Base-by-base conservation (phyloP, 768 basidiomycete species). In the Imleria badia region DNA sequence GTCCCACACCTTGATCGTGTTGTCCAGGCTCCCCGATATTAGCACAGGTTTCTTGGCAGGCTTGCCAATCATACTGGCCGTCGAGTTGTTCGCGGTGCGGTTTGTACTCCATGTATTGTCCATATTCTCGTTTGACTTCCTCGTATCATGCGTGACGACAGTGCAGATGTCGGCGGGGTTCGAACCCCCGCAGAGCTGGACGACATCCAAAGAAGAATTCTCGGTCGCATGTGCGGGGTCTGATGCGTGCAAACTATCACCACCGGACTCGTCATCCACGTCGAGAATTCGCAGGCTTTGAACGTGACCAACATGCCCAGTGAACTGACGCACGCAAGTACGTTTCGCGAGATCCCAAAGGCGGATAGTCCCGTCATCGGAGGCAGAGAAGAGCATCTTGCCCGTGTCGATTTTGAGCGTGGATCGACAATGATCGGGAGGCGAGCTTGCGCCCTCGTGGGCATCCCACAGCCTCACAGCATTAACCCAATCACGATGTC, bases 401-500 rank as follows among this genome's bases (percentile, higher is more conserved):
- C 94, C 92, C 15, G 84, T 79, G 52, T 87, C 81, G 54, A 91
- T 87, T 47, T 81, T 76, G 41, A 79, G 79, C 17, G 73, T 70
- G 51, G 66, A 73, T 61, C 40, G 72, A 69, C 51, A 63, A 20
- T 55, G 51, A 54, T 59, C 58, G 38, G 55, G 12, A 30, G 55
- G 44, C 13, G 56, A 53, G 34, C 22, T 41, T 43, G 58, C 38
- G 2, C 36, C 51, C 36, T 49, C 63, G 11, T 51, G 26, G 9
- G 62, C 79, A 67, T 98, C 93, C 96, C 97, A 99, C 34, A 99
- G 74, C 60, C 87, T 83, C 20, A 99, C 96, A 3, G 91, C 79
- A 67, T 98, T 98, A 54, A 99, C 95, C 94, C 97, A 97, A 65
- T 98, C 94, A 33, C 77, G 76, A 66, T 99, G 97, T 3, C 97